A percentile compares a stretch with the other conserved stretches of the same genome.
These are phyloP conservation scores for Paraphoma sp. DNA, from an alignment of 2,329 filamentous ascomycete genomes.

Conservation along the genomic window DNA sequence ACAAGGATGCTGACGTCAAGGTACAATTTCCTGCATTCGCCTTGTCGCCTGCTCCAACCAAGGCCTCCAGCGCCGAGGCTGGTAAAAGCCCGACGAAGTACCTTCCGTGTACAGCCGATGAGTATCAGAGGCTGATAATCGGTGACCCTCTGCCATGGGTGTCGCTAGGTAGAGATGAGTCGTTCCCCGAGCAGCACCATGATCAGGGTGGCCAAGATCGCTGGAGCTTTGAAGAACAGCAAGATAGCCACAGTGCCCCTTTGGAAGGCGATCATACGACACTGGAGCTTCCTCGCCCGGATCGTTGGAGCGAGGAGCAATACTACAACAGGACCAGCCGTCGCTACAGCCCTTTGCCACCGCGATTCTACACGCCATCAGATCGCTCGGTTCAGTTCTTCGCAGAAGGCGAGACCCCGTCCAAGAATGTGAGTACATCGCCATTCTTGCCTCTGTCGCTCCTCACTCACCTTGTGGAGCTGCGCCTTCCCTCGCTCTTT, in stretches of 20 bases:
- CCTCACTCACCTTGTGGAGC: constrained; percentile 3
- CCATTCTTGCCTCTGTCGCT: constrained; percentile 18
- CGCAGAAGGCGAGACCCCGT: constrained; percentile 30
- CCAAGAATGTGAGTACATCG: constrained; percentile 39
- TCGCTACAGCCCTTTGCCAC: constrained; percentile 19
- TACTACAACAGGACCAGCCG: constrained; percentile 6
- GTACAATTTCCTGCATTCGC: constrained; percentile 23
- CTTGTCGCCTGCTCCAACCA: constrained; percentile 16
- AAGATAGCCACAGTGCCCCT: constrained; percentile 13
- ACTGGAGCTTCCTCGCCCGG: constrained; percentile 13
- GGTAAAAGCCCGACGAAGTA: constrained; percentile 33
- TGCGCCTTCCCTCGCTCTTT: constrained; percentile 4
- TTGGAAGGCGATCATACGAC: constrained; percentile 5
- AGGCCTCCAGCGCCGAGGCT: constrained; percentile 14
- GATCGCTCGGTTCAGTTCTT: constrained; percentile 22
- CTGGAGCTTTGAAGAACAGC: constrained; percentile 1
- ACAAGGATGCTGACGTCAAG: constrained; percentile 8
- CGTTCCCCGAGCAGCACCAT: neutral
- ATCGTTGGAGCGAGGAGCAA: constrained; percentile 23
- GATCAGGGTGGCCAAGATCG: neutral
- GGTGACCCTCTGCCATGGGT: constrained; percentile 25
- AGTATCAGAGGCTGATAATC: constrained; percentile 37
- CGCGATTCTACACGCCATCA: constrained; percentile 42
- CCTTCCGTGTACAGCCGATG: constrained; percentile 29
- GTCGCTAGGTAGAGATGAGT: constrained; percentile 13